Evolutionary conservation across 2,329 filamentous ascomycete species (phyloP).

Genomic region (Colletotrichum tofieldiae): DNA sequence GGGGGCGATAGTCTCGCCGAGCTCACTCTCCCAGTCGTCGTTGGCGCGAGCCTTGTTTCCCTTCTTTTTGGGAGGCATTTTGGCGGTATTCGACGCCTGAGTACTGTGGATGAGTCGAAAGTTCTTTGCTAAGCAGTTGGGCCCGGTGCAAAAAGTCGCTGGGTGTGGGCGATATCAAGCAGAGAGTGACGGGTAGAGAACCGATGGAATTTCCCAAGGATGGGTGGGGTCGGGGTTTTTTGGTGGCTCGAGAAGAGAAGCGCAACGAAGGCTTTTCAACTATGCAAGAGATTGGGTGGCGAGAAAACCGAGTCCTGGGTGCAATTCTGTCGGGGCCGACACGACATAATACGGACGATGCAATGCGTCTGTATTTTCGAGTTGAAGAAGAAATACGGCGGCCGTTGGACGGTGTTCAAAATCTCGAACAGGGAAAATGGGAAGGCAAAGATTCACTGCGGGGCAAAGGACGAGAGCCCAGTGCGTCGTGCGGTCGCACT

Average conservation of each 20-base stretch:
- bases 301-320: conserved; percentile 26
- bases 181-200: conserved; percentile 26
- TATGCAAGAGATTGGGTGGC: conserved; percentile 24
- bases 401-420: conserved; percentile 6
- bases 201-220: conserved; percentile 33
- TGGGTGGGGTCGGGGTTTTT: conserved; percentile 30
- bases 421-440: conserved; percentile 15
- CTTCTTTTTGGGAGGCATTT: conserved; percentile 97
- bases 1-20: conserved; percentile 83
- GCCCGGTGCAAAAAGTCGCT: conserved; percentile 26
- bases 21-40: conserved; percentile 95
- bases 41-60: conserved; percentile 84
- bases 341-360: conserved; percentile 37
- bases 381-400: not conserved
- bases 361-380: conserved; percentile 6
- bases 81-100: conserved; percentile 49
- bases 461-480: conserved; percentile 23
- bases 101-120: not conserved
- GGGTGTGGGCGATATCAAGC: conserved; percentile 30
- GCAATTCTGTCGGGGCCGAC: conserved; percentile 19
- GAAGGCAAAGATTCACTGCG: conserved; percentile 33
- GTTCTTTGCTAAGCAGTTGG: conserved; percentile 5
- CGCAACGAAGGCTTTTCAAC: conserved; percentile 21
- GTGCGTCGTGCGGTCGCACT: conserved; percentile 18
- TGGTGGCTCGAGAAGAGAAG: conserved; percentile 21